These are phyloP conservation scores for Aspergillus biplanus DNA, from an alignment of 495 filamentous ascomycete species.

Conservation along the genomic window DNA sequence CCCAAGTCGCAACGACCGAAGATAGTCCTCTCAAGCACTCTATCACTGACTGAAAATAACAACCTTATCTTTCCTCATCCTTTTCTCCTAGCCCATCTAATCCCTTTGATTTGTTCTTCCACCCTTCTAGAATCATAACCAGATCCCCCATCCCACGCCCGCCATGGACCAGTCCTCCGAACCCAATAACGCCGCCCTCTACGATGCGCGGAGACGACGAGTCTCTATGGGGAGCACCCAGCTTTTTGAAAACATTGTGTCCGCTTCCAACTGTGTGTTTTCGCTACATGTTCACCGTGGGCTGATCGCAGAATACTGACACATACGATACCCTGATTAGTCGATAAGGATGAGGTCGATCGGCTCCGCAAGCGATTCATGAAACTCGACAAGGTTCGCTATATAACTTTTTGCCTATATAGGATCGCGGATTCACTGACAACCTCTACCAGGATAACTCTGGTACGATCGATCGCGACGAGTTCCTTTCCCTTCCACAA, in stretches of 20 bases:
- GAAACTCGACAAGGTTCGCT: slow-evolving; percentile 92
- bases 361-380: slow-evolving; percentile 95
- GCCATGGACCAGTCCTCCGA: slow-evolving; percentile 42
- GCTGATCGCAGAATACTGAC: slow-evolving; percentile 1
- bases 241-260: slow-evolving; percentile 93
- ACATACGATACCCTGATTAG: slow-evolving; percentile 46
- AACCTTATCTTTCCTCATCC: too few species aligned
- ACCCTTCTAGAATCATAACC: too few species aligned
- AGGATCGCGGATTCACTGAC: not conserved
- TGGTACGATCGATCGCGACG: slow-evolving; percentile 96
- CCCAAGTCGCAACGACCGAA: not conserved
- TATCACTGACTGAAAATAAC: too few species aligned
- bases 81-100: too few species aligned
- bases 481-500: slow-evolving; percentile 96
- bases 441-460: slow-evolving; percentile 76
- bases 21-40: too few species aligned
- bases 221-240: slow-evolving; percentile 78
- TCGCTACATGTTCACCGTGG: slow-evolving; percentile 1
- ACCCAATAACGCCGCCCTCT: slow-evolving; percentile 55
- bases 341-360: slow-evolving; percentile 96
- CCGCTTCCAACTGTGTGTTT: slow-evolving; percentile 88
- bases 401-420: too few species aligned
- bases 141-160: not conserved
- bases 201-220: slow-evolving; percentile 51
- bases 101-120: too few species aligned